These are phyloP conservation scores for Dalechampia spathulata DNA, from an alignment of 441 rosid species.

Conservation along the genomic window DNA sequence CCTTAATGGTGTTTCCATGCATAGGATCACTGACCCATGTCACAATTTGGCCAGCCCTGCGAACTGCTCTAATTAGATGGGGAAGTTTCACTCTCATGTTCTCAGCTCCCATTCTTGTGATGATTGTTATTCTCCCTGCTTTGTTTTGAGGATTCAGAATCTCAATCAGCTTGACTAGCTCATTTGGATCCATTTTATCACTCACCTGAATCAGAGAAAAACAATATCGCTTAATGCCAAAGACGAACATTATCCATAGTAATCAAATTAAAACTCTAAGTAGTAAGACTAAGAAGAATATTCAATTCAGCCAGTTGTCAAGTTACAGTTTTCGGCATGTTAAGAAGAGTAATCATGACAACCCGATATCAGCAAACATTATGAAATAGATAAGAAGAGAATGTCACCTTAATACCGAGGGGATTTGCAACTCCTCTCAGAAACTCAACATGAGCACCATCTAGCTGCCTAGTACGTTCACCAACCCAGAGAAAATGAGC, in stretches of 20 bases:
- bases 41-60: constrained; percentile 78
- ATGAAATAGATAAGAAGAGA: not conserved
- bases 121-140: constrained; percentile 85
- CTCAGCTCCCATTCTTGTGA: constrained; percentile 93
- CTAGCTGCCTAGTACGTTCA: constrained; percentile 90
- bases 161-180: constrained; percentile 81
- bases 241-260: too few species aligned
- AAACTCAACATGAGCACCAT: constrained; percentile 95
- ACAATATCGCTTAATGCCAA: not conserved
- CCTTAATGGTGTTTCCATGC: constrained; percentile 96
- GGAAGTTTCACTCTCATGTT: constrained; percentile 99
- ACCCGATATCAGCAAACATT: not conserved
- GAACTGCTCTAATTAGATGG: constrained; percentile 80
- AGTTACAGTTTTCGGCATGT: too few species aligned
- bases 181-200: constrained; percentile 91
- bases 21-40: constrained; percentile 98
- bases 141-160: constrained; percentile 86
- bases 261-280: too few species aligned
- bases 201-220: constrained; percentile 57
- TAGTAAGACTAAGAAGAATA: too few species aligned
- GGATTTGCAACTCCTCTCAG: constrained; percentile 93
- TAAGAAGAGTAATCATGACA: too few species aligned
- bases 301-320: too few species aligned
- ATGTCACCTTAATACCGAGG: constrained; percentile 80
- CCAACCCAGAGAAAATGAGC: constrained; percentile 97